Evolutionary conservation across 2,329 filamentous ascomycete genomes (phyloP).

Genomic region (Xylariaceae sp.): DNA sequence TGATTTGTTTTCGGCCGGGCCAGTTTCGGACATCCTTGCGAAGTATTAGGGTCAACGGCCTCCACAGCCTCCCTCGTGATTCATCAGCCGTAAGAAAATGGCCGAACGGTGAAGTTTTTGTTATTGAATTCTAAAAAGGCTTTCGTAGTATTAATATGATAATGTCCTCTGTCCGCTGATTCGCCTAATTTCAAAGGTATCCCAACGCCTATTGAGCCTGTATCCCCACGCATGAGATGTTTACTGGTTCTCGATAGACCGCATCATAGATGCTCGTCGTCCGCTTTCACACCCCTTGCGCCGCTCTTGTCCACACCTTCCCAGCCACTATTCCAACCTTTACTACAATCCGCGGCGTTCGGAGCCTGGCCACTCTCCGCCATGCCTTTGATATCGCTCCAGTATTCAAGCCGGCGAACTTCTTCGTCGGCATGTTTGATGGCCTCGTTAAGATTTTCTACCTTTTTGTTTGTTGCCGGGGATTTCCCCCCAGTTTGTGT

Average conservation of each 20-base stretch:
- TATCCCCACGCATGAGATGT: constrained; percentile 9
- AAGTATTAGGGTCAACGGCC: not conserved
- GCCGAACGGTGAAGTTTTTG: too few relatives aligned
- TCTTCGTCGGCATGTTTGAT: constrained; percentile 78
- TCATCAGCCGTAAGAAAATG: not conserved
- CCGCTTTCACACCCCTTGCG: constrained; percentile 26
- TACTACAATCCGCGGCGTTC: constrained; percentile 46
- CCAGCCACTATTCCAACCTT: constrained; percentile 51
- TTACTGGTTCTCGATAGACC: constrained; percentile 1
- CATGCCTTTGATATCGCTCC: constrained; percentile 79
- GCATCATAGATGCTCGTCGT: constrained; percentile 21
- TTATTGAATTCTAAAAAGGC: not conserved
- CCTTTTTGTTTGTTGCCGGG: constrained; percentile 44
- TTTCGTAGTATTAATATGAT: constrained; percentile 1
- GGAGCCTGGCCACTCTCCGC: constrained; percentile 55
- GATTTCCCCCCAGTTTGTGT: constrained; percentile 39
- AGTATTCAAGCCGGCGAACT: constrained; percentile 80
- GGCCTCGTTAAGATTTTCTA: constrained; percentile 72
- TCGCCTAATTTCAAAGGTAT: constrained; percentile 11
- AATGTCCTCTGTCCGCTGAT: not conserved
- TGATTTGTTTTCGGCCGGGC: constrained; percentile 16
- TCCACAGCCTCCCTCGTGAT: not conserved
- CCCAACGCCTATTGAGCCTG: constrained; percentile 10
- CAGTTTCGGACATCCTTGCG: not conserved
- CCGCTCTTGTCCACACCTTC: constrained; percentile 58